These are phyloP conservation scores for Fragaria vesca DNA, from an alignment of 306 rosid genomes.

Conservation along the genomic window DNA sequence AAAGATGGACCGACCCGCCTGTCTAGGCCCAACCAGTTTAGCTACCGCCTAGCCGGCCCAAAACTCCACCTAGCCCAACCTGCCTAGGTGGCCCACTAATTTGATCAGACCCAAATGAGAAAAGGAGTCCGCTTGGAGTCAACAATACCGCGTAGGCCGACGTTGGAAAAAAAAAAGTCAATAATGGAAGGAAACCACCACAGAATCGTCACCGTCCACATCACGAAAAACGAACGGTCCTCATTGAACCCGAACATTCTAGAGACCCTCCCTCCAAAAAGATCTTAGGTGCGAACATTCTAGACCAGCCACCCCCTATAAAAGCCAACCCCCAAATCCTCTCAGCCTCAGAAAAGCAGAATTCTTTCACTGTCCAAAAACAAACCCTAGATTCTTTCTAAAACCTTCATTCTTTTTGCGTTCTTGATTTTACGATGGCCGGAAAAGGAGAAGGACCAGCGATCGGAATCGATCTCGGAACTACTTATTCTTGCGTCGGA, in stretches of 20 bases:
- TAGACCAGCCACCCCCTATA: not conserved
- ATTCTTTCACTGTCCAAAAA: not conserved
- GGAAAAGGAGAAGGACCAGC: slow-evolving; percentile 83
- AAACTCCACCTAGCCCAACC: too few species aligned
- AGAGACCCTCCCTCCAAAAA: not conserved
- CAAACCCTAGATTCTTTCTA: not conserved
- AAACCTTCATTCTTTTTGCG: not conserved
- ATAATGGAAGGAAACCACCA: not conserved
- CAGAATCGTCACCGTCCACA: not conserved
- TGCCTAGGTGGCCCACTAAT: too few species aligned
- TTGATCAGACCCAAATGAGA: not conserved
- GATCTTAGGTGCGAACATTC: slow-evolving; percentile 3
- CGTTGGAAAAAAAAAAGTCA: not conserved
- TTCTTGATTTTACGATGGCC: slow-evolving; percentile 36
- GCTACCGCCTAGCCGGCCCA: too few species aligned
- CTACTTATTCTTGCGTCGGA: slow-evolving; percentile 79
- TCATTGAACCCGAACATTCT: slow-evolving; percentile 1
- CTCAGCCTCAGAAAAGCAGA: not conserved
- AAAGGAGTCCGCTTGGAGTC: not conserved
- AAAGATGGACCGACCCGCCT: too few species aligned
- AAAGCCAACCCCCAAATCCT: not conserved
- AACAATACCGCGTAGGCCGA: not conserved
- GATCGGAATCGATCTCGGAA: slow-evolving; percentile 83
- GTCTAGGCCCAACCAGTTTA: too few species aligned
- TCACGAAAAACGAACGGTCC: not conserved